Evolutionary conservation across 345 rosid species (phyloP).

Genomic region (Citrus mangshanensis): DNA sequence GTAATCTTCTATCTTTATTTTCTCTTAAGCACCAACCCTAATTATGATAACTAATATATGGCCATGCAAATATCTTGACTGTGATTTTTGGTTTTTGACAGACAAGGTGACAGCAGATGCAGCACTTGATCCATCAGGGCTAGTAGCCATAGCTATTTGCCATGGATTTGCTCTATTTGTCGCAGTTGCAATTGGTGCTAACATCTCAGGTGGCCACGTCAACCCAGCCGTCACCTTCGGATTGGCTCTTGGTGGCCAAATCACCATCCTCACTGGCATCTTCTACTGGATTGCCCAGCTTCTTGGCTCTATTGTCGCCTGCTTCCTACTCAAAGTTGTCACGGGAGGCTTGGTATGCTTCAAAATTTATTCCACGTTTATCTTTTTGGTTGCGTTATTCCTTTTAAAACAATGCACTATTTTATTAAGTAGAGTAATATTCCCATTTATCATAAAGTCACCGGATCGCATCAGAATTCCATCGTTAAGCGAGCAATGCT

Average conservation of each 20-base stretch:
- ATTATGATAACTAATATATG: neutral
- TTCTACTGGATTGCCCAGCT: conserved; percentile 96
- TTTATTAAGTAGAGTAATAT: neutral
- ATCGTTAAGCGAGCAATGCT: too few relatives aligned
- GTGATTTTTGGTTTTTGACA: conserved; percentile 15
- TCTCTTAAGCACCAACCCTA: neutral
- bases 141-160: conserved; percentile 80
- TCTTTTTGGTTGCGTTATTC: neutral
- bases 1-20: conserved; percentile 28
- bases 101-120: conserved; percentile 77
- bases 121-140: conserved; percentile 81
- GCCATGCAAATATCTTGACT: neutral
- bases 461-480: too few relatives aligned
- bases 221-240: conserved; percentile 96
- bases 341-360: conserved; percentile 86
- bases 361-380: neutral
- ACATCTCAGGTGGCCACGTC: conserved; percentile 95
- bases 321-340: conserved; percentile 67
- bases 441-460: too few relatives aligned
- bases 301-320: conserved; percentile 79
- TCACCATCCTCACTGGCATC: conserved; percentile 82
- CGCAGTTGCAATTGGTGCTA: conserved; percentile 81
- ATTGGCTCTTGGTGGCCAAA: conserved; percentile 87
- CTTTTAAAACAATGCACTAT: neutral
- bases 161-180: conserved; percentile 94